A percentile compares a stretch with the other conserved stretches of the same genome.
Conservation (phyloP, 805 yeast species). For the Pachysolen tannophilus region DNA sequence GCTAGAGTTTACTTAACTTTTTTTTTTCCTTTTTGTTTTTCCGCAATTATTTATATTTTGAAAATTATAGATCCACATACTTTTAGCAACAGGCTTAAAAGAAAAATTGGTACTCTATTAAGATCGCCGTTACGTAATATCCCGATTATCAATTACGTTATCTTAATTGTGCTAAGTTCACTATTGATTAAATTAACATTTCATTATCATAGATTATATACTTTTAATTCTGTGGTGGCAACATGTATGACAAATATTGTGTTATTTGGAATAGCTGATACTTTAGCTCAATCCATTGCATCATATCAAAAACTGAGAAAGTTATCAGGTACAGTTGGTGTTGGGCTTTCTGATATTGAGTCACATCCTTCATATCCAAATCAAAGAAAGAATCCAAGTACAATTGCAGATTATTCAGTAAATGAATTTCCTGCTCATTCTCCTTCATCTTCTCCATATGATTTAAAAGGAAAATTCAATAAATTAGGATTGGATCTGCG, state of each 20-base stretch:
- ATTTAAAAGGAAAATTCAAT: not conserved
- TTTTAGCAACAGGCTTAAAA: no score
- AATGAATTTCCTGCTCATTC: not conserved
- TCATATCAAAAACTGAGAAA: conserved; percentile 12
- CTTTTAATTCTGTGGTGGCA: conserved; percentile 60
- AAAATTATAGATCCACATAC: no score
- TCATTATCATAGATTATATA: conserved; percentile 53
- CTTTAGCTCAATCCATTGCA: conserved; percentile 72
- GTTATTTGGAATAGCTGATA: conserved; percentile 84
- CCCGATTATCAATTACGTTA: conserved; percentile 48
- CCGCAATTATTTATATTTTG: no score
- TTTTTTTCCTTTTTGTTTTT: no score
- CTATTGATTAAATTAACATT: conserved; percentile 47
- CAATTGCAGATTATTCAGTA: conserved; percentile 28
- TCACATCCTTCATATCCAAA: not conserved
- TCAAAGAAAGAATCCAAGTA: conserved; percentile 4
- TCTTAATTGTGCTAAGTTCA: conserved; percentile 39
- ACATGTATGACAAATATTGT: conserved; percentile 75
- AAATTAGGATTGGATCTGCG: not conserved
- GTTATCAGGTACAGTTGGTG: not conserved
- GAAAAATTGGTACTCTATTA: no score
- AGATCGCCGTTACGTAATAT: conserved; percentile 26
- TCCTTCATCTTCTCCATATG: not conserved
- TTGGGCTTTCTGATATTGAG: conserved; percentile 1
- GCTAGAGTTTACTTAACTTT: no score